Conservation (phyloP, 768 basidiomycete species). For the Baorangia bicolor region DNA sequence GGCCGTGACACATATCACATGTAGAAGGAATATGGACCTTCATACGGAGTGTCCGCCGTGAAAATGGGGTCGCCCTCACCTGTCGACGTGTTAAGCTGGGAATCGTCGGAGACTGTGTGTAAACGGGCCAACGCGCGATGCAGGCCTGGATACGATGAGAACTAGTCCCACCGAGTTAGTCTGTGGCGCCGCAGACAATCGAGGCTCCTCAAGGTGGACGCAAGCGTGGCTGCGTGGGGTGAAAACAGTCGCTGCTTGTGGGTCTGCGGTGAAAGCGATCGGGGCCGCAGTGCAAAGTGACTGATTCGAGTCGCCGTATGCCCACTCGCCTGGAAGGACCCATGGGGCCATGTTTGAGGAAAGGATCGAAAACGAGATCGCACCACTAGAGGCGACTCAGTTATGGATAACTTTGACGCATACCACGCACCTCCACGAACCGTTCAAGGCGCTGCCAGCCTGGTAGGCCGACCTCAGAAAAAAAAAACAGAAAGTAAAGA, state of each 20-base stretch:
- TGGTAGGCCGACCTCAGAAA: background rate
- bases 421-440: background rate
- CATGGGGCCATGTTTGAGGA: background rate
- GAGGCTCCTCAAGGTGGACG: background rate
- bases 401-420: background rate
- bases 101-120: background rate
- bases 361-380: background rate
- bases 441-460: background rate
- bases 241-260: background rate
- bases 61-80: too few relatives aligned
- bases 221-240: background rate
- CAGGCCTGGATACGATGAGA: background rate
- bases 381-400: background rate
- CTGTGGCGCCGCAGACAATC: background rate
- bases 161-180: background rate
- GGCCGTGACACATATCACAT: too few relatives aligned
- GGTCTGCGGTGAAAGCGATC: background rate
- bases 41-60: too few relatives aligned
- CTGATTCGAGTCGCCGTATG: background rate
- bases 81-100: background rate
- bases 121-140: background rate
- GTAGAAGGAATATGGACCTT: too few relatives aligned
- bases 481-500: background rate
- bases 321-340: background rate
- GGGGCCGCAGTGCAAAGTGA: background rate